Conservation (phyloP, 1,284 basidiomycete genomes). For the Neolentinus lepideus region DNA sequence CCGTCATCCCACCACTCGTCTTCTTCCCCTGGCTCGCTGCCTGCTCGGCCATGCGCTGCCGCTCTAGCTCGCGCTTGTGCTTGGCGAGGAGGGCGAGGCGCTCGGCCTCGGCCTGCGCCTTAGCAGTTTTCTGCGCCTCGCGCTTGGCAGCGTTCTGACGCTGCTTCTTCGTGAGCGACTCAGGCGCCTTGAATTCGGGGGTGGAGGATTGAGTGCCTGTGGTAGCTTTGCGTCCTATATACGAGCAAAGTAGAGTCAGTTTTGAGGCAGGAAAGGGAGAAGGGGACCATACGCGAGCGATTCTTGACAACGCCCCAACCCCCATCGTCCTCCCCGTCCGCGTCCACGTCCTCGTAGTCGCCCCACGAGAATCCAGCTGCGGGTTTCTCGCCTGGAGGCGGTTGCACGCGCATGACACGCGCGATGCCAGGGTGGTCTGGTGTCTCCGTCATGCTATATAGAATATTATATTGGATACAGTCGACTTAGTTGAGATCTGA, state of each 20-base stretch:
- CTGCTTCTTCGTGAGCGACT: slow-evolving; percentile 54
- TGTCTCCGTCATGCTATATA: slow-evolving; percentile 50
- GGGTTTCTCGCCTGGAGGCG: slow-evolving; percentile 46
- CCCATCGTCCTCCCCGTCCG: slow-evolving; percentile 50
- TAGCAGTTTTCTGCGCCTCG: slow-evolving; percentile 50
- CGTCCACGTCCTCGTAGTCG: slow-evolving; percentile 66
- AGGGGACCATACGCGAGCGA: slow-evolving; percentile 35
- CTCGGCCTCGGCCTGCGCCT: slow-evolving; percentile 46
- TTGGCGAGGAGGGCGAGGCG: slow-evolving; percentile 42
- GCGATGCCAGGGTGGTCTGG: slow-evolving; percentile 47
- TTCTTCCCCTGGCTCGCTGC: slow-evolving; percentile 9
- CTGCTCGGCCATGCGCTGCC: slow-evolving; percentile 43
- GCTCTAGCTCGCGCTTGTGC: slow-evolving; percentile 58
- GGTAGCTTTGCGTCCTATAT: background rate
- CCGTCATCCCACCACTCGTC: slow-evolving; percentile 1
- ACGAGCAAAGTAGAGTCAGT: background rate
- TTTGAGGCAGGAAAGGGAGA: background rate
- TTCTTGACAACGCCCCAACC: slow-evolving; percentile 70
- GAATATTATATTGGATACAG: background rate
- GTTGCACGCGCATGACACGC: slow-evolving; percentile 58
- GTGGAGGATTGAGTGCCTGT: slow-evolving; percentile 15
- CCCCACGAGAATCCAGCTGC: slow-evolving; percentile 64
- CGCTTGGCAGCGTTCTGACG: slow-evolving; percentile 58
- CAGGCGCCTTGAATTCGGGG: slow-evolving; percentile 20
- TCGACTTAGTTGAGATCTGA: background rate